phyloP scores from a whole-genome alignment of 495 filamentous ascomycete species.

The Cercophora sp. region DNA sequence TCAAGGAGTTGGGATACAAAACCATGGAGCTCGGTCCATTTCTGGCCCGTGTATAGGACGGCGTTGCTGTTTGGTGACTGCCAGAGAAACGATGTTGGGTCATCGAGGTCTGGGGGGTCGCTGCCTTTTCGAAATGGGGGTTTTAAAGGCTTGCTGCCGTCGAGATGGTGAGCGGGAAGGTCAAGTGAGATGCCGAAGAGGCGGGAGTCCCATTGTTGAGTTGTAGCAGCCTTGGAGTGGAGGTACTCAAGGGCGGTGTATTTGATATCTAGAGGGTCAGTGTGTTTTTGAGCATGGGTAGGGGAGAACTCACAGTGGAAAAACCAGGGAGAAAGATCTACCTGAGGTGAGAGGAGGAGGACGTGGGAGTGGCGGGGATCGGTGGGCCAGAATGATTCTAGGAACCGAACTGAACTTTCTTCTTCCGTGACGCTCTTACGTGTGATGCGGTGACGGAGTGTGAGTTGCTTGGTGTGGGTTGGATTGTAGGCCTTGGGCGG shows the following conservation, averaged over 20 bases:
- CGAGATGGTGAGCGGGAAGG: slow-evolving; percentile 58
- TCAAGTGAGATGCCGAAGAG: slow-evolving; percentile 75
- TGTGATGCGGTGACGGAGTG: slow-evolving; percentile 67
- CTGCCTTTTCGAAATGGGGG: slow-evolving; percentile 40
- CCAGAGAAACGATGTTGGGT: slow-evolving; percentile 65
- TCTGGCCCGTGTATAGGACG: slow-evolving; percentile 73
- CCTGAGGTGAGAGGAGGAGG: slow-evolving; percentile 71
- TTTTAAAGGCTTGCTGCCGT: slow-evolving; percentile 49
- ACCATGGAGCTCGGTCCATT: slow-evolving; percentile 76
- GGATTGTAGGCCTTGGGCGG: slow-evolving; percentile 38
- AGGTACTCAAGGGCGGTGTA: slow-evolving; percentile 69
- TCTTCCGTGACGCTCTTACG: slow-evolving; percentile 50
- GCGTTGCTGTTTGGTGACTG: slow-evolving; percentile 78
- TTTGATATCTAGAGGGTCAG: slow-evolving; percentile 47
- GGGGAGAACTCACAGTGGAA: slow-evolving; percentile 59
- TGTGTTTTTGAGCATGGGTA: neutral
- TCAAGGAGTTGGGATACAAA: slow-evolving; percentile 60
- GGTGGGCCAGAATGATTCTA: slow-evolving; percentile 79
- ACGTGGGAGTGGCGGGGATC: slow-evolving; percentile 61
- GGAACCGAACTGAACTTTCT: slow-evolving; percentile 63
- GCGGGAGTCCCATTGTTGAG: slow-evolving; percentile 41
- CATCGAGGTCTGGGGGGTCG: slow-evolving; percentile 1
- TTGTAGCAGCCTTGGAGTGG: slow-evolving; percentile 53
- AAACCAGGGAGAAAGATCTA: slow-evolving; percentile 68
- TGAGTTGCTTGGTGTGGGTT: slow-evolving; percentile 47